Evolutionary conservation across 202 grass and related monocot species (phyloP).

Genomic region (Zoysia matrella): DNA sequence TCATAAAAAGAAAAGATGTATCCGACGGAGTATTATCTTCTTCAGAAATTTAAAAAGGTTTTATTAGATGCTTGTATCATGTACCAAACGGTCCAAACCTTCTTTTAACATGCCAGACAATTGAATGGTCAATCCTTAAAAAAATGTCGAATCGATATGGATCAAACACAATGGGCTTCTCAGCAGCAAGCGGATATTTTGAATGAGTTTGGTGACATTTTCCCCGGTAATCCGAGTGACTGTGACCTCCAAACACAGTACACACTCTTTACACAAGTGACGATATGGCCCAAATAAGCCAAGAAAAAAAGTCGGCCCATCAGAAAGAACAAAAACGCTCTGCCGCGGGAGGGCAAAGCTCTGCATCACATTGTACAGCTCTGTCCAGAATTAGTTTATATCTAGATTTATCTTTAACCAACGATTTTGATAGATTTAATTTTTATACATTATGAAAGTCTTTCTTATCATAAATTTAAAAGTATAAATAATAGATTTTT

Average conservation of each 20-base stretch:
- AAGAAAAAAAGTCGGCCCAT: background rate
- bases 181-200: background rate
- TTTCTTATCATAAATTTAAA: no score
- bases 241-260: background rate
- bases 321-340: background rate
- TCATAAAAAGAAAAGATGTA: no score
- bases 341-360: background rate
- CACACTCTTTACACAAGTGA: constrained; percentile 1
- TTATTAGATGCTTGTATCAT: background rate
- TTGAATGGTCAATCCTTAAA: no score
- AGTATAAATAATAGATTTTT: no score
- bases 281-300: constrained; percentile 7
- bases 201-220: constrained; percentile 1
- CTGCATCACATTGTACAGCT: background rate
- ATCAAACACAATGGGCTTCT: background rate
- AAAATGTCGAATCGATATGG: background rate
- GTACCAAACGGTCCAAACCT: background rate
- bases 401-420: background rate
- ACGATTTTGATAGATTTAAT: no score
- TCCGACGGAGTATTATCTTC: background rate
- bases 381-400: constrained; percentile 36
- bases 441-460: no score
- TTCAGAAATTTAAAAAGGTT: background rate
- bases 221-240: background rate
- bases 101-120: no score